A percentile compares a stretch with the other conserved stretches of the same genome.
These are phyloP conservation scores for Cyanodermella asteris DNA, from an alignment of 2,329 filamentous ascomycete species.

Conservation along the genomic window DNA sequence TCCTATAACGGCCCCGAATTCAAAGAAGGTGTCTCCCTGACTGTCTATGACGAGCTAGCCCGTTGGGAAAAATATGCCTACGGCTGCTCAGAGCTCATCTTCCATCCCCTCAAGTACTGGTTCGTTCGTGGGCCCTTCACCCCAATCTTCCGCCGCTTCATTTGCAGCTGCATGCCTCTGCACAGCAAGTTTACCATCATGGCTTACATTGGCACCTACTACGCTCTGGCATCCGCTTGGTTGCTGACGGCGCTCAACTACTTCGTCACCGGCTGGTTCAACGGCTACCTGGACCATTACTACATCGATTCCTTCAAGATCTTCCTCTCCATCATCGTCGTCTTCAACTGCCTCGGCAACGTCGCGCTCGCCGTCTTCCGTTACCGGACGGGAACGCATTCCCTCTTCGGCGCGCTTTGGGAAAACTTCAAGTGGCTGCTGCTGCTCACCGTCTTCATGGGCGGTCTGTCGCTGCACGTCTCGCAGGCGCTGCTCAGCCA, in stretches of 20 bases:
- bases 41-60: constrained; percentile 64
- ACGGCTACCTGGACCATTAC: constrained; percentile 42
- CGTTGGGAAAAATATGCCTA: constrained; percentile 80
- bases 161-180: constrained; percentile 38
- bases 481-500: constrained; percentile 20
- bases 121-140: constrained; percentile 54
- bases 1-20: constrained; percentile 49
- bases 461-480: constrained; percentile 22
- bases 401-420: constrained; percentile 22
- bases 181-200: constrained; percentile 49
- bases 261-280: constrained; percentile 49
- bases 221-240: constrained; percentile 46
- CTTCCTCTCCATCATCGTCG: constrained; percentile 38
- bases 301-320: constrained; percentile 47
- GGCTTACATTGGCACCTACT: constrained; percentile 50
- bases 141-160: constrained; percentile 51
- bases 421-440: constrained; percentile 41
- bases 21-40: constrained; percentile 63
- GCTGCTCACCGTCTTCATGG: constrained; percentile 21
- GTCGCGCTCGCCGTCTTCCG: constrained; percentile 38
- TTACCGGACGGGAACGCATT: constrained; percentile 35
- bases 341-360: constrained; percentile 43
- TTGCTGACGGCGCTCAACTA: constrained; percentile 49
- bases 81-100: constrained; percentile 62
- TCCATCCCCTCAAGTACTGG: constrained; percentile 59